phyloP scores from a whole-genome alignment of 257 asterid genomes.

The Plantago elongata region DNA sequence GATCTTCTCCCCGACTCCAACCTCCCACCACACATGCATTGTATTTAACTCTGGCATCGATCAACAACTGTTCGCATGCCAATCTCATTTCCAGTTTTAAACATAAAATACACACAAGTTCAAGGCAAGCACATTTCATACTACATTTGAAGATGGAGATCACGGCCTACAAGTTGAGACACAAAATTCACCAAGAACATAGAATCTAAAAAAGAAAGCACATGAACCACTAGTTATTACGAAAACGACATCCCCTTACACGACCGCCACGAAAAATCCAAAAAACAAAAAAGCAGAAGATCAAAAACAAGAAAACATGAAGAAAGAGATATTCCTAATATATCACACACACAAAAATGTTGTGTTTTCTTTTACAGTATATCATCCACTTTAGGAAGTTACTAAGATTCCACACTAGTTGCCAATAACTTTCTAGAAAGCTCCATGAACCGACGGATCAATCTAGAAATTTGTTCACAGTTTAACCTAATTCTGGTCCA shows the following conservation, averaged over 20 bases:
- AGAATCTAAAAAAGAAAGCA: neutral
- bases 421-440: neutral
- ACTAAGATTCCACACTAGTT: neutral
- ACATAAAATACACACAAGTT: too few species aligned
- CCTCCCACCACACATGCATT: too few species aligned
- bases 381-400: neutral
- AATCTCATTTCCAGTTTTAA: too few species aligned
- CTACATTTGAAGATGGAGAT: too few species aligned
- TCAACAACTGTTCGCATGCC: too few species aligned
- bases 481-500: too few species aligned
- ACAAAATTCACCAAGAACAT: neutral
- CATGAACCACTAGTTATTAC: neutral
- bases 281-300: constrained; percentile 9
- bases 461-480: neutral
- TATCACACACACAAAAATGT: neutral
- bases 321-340: constrained; percentile 8
- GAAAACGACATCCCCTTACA: neutral
- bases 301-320: neutral
- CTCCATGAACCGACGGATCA: neutral
- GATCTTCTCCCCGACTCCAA: too few species aligned
- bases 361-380: neutral
- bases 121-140: too few species aligned
- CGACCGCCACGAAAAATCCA: constrained; percentile 1
- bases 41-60: too few species aligned
- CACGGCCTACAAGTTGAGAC: too few species aligned